Evolutionary conservation across 352 stramenopile genomes (phyloP).

Genomic region (Phytophthora sojae): DNA sequence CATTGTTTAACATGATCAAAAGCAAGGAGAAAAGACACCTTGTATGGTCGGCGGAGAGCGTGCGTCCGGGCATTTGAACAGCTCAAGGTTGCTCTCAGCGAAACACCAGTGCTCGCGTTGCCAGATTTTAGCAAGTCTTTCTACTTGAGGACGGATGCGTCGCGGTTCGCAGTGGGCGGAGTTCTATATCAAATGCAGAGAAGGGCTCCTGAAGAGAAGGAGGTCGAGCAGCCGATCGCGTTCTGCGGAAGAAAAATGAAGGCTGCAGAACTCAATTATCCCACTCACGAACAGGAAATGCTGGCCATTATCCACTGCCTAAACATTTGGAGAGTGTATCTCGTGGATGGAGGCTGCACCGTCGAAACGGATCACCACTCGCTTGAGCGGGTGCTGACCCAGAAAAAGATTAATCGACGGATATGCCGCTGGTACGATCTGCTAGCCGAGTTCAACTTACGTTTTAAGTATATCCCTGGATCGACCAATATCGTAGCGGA

Average conservation of each 20-base stretch:
- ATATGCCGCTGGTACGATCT: slow-evolving; percentile 11
- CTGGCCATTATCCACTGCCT: slow-evolving; percentile 15
- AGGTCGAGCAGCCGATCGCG: slow-evolving; percentile 5
- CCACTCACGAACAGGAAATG: slow-evolving; percentile 24
- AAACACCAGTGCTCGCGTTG: neutral
- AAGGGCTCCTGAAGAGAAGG: neutral
- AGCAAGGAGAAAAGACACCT: neutral
- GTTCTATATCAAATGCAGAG: slow-evolving; percentile 1
- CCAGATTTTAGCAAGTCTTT: slow-evolving; percentile 2
- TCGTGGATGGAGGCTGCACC: slow-evolving; percentile 7
- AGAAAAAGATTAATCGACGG: slow-evolving; percentile 10
- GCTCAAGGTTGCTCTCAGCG: neutral
- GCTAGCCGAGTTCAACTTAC: slow-evolving; percentile 2
- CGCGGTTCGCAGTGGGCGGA: slow-evolving; percentile 1
- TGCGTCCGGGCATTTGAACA: neutral
- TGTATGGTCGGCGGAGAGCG: no score
- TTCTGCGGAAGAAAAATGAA: slow-evolving; percentile 10
- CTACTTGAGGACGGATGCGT: slow-evolving; percentile 6
- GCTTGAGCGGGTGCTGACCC: slow-evolving; percentile 8
- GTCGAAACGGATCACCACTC: slow-evolving; percentile 14
- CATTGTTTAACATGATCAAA: slow-evolving; percentile 9
- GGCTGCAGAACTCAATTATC: slow-evolving; percentile 23
- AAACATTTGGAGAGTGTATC: slow-evolving; percentile 16
- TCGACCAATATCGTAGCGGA: slow-evolving; percentile 16
- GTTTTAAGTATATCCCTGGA: slow-evolving; percentile 1